Base-by-base conservation (phyloP, 305 asterid species). In the Solanum chacoense region DNA sequence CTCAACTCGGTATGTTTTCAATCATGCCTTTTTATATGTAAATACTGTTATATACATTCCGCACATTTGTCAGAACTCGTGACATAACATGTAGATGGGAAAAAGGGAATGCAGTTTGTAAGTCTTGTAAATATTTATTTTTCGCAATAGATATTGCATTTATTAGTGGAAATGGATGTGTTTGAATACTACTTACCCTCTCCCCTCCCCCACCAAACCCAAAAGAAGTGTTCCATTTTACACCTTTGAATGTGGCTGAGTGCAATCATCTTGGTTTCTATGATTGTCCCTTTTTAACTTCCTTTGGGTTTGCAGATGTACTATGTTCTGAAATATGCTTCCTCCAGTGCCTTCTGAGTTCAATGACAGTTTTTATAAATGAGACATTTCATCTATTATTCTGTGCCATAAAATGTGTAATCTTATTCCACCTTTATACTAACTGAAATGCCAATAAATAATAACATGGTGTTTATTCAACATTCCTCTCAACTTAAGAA, bases 1-100 rank as follows among this genome's bases (percentile, higher is more conserved):
- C 96, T 97, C 42, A 95, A 95, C 90, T 91, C 97, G 96, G 98
- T 97, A 96, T 80, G 93, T 38, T 28, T 85, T 89, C 72, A 28
- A 28, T 50, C 87, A 22, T 83, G 73, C 16, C 55, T 65, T 90
- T 28, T 45, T 42, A 50, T 45, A 45, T 45, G 86, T 45, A 81
- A 81, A 42, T 80, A 80, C 26, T 80, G 28, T 80, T 14, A 26
- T 26, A 80, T 26, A 80, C 24, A 9, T 80, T 63, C 69, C 4
- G 3, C 85, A 5, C 85, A 24, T 78, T n/a, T 38, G 63, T 78
- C 35, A 38, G 65, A 78, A 38, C 85, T 37, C 20, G 29, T 37
- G 63, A 37, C 34, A 12, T 37, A 24, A 77, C 2, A 11, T 36
- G 59, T 36, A 36, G 13, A 24, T 5, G n/a, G 63, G 31, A 28